A percentile compares a stretch with the other conserved stretches of the same genome.
Evolutionary conservation across 2,329 filamentous ascomycete genomes (phyloP).

Genomic region (Erysiphe pulchra): DNA sequence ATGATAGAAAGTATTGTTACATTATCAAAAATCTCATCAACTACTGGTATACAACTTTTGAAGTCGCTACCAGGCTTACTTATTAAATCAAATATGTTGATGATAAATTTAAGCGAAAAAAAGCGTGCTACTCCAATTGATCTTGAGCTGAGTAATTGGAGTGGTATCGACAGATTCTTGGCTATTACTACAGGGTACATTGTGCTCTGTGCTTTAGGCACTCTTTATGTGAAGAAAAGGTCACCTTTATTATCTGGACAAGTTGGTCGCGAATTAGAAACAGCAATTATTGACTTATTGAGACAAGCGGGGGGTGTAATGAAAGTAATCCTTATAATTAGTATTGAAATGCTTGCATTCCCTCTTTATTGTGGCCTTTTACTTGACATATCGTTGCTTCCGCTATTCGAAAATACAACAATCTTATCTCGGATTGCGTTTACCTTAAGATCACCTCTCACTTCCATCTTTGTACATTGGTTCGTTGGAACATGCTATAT

Average conservation of each 20-base stretch:
- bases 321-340: slow-evolving; percentile 95
- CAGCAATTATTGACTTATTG: slow-evolving; percentile 53
- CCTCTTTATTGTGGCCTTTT: slow-evolving; percentile 86
- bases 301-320: slow-evolving; percentile 89
- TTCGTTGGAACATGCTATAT: slow-evolving; percentile 97
- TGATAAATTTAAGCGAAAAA: slow-evolving; percentile 25
- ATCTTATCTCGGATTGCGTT: slow-evolving; percentile 56
- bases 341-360: slow-evolving; percentile 96
- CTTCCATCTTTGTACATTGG: slow-evolving; percentile 92
- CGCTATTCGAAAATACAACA: slow-evolving; percentile 63
- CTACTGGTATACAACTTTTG: slow-evolving; percentile 5
- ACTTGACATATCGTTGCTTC: slow-evolving; percentile 67
- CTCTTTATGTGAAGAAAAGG: slow-evolving; percentile 54
- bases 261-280: slow-evolving; percentile 40
- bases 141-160: slow-evolving; percentile 40
- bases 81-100: slow-evolving; percentile 27
- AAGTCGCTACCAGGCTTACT: slow-evolving; percentile 14
- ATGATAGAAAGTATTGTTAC: slow-evolving; percentile 4
- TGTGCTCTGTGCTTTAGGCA: slow-evolving; percentile 46
- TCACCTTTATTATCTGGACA: slow-evolving; percentile 35
- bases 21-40: slow-evolving; percentile 2
- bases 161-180: slow-evolving; percentile 33
- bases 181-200: slow-evolving; percentile 64
- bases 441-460: slow-evolving; percentile 53
- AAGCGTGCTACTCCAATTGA: slow-evolving; percentile 18